Base-by-base conservation (phyloP, 352 stramenopile species). In the Globisporangium splendens region DNA sequence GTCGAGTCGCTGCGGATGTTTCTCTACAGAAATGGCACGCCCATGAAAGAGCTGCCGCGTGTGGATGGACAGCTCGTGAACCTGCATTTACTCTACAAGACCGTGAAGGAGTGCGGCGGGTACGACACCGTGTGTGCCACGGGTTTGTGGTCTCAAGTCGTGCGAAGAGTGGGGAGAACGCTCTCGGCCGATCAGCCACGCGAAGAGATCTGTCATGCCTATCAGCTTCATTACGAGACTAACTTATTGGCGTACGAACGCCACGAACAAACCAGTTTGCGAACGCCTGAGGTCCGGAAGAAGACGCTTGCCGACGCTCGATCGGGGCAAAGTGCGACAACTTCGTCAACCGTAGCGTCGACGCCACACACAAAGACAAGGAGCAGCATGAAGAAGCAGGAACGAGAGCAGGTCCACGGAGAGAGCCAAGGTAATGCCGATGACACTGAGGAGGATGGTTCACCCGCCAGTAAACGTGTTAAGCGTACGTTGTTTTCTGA, bases 1-100 rank as follows among this genome's bases (percentile, higher is more conserved):
- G 75, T 95, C 17, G 85, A 93, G 55, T 65, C 72, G 33, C 64
- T 93, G 44, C 77, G 85, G 49, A 84, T 95, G 60, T 95, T 95
- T 44, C 68, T 93, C 24, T 95, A 95, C 39, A 79, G 84, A 35
- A 73, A 68, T n/a, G 75, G 77, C 11, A 70, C 83, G 38, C 85
- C 85, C 21, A 95, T 95, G 85, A 73, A 90, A 59, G 76, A 86
- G 50, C 58, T 91, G 38, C 85, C 85, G 8, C 75, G 77, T 28
- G 71, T 87, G 13, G 74, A 95, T 44, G 85, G 80, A 18, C 79
- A 91, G 59, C 63, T 89, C 8, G 68, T 92, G 13, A 92, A 91
- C 47, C 60, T 95, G 46, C 71, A 76, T 24, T 58, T 75, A 31
- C 63, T 95, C 10, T 90, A 87, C 71, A 87, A 89, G 63, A 79